Conservation (phyloP, 1,284 basidiomycete species). For the Uromyces viciae-fabae region DNA sequence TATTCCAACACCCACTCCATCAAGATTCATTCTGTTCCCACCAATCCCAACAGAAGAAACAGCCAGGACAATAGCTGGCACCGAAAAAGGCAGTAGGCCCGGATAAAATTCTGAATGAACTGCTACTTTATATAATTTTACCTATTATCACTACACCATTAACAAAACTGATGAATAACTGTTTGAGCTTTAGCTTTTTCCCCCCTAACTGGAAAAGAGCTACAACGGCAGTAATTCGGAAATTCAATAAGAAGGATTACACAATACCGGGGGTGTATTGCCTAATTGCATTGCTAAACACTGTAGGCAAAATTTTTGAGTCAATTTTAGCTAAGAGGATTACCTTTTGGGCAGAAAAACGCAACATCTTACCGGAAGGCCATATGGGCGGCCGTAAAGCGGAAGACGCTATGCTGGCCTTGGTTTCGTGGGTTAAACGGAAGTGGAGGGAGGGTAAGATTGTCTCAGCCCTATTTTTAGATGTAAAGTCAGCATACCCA, state of each 20-base stretch:
- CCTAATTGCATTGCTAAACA: neutral
- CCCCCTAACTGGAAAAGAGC: neutral
- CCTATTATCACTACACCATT: neutral
- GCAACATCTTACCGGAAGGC: neutral
- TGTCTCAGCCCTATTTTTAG: neutral
- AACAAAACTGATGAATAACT: neutral
- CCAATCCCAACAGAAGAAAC: neutral
- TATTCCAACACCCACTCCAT: neutral
- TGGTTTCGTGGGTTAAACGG: neutral
- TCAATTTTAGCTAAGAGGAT: neutral
- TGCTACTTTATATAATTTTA: neutral
- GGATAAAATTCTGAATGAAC: neutral
- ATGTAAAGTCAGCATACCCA: conserved; percentile 17
- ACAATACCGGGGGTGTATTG: neutral
- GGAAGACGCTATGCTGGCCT: neutral
- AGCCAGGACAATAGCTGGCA: neutral
- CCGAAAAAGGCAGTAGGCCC: neutral
- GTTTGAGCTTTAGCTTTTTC: neutral
- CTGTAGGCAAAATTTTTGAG: conserved; percentile 6
- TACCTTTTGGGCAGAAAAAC: neutral
- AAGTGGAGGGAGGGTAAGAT: conserved; percentile 14
- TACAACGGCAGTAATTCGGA: neutral
- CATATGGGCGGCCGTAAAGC: conserved; percentile 3
- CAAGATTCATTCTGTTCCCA: too few species aligned
- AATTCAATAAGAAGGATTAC: conserved; percentile 7